Evolutionary conservation across 768 basidiomycete species (phyloP).

Genomic region (Psilocybe azurescens): DNA sequence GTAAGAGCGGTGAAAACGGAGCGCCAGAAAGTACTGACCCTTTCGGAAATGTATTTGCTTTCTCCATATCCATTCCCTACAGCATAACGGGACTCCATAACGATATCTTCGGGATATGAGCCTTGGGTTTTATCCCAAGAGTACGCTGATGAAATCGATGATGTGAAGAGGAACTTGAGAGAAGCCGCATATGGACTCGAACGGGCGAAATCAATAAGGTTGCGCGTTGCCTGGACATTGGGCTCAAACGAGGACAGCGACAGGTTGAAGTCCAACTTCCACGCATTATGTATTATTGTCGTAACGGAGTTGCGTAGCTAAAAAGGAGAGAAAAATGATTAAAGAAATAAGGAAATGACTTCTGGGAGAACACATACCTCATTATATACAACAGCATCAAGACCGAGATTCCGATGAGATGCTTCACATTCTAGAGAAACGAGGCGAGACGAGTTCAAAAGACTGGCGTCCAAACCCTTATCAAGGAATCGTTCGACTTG

Average conservation of each 20-base stretch:
- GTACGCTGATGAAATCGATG: constrained; percentile 28
- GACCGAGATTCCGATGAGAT: constrained; percentile 28
- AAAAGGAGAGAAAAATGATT: neutral
- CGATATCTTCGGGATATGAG: constrained; percentile 32
- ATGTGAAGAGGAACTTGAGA: constrained; percentile 42
- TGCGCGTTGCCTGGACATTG: constrained; percentile 39
- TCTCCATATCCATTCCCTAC: constrained; percentile 42
- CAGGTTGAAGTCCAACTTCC: constrained; percentile 50
- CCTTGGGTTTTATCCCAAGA: constrained; percentile 29
- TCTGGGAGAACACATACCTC: constrained; percentile 25
- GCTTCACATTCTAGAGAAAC: constrained; percentile 37
- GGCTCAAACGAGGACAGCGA: constrained; percentile 46
- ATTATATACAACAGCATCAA: constrained; percentile 24
- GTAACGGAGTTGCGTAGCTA: constrained; percentile 35
- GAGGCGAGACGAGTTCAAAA: constrained; percentile 4
- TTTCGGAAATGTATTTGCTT: constrained; percentile 42
- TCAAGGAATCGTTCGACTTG: constrained; percentile 15
- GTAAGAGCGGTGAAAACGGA: constrained; percentile 4
- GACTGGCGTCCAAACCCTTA: constrained; percentile 15
- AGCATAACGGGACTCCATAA: constrained; percentile 28
- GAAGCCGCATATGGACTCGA: constrained; percentile 25
- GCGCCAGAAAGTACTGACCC: constrained; percentile 24
- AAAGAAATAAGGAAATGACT: neutral
- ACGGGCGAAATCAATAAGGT: constrained; percentile 40
- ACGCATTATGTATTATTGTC: constrained; percentile 45